Percentiles rank a stretch among this genome's conserved stretches.
Conservation (phyloP, 495 filamentous ascomycete species). For the Penicillium lividum region DNA sequence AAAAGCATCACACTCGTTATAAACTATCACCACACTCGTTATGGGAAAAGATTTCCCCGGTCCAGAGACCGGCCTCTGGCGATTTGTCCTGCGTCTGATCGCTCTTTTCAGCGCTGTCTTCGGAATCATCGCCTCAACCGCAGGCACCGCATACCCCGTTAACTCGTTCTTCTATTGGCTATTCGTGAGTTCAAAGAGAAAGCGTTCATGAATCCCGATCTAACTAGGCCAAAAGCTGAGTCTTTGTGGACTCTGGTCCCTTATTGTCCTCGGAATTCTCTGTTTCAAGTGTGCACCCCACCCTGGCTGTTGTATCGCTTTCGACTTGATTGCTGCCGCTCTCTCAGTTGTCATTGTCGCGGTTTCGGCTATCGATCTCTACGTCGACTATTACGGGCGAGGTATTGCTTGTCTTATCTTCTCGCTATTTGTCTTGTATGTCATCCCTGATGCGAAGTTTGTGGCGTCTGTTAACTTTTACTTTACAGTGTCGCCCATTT, state of each 20-base stretch:
- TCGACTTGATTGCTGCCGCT: not conserved
- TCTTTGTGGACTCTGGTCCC: not conserved
- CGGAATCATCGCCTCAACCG: not conserved
- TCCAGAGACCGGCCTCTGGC: not conserved
- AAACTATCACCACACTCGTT: not conserved
- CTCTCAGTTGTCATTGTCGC: not conserved
- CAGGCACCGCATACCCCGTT: not conserved
- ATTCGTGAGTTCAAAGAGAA: not conserved
- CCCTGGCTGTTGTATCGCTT: constrained; percentile 1
- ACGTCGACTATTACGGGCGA: no score
- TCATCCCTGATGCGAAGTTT: not conserved
- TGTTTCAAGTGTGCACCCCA: not conserved
- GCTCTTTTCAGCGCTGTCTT: not conserved
- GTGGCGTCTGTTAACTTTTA: not conserved
- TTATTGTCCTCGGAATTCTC: not conserved
- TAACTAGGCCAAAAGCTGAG: not conserved
- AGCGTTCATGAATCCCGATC: not conserved
- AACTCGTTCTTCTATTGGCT: not conserved
- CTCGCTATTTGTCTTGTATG: not conserved
- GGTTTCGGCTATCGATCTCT: not conserved
- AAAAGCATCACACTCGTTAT: not conserved
- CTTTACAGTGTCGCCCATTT: not conserved
- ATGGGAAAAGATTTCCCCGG: not conserved
- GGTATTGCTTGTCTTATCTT: not conserved
- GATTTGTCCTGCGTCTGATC: constrained; percentile 1